Evolutionary conservation across 2,329 filamentous ascomycete species (phyloP), one percentile per base, ranked within the genome.

Genomic region (Dactylellina drechsleri): DNA sequence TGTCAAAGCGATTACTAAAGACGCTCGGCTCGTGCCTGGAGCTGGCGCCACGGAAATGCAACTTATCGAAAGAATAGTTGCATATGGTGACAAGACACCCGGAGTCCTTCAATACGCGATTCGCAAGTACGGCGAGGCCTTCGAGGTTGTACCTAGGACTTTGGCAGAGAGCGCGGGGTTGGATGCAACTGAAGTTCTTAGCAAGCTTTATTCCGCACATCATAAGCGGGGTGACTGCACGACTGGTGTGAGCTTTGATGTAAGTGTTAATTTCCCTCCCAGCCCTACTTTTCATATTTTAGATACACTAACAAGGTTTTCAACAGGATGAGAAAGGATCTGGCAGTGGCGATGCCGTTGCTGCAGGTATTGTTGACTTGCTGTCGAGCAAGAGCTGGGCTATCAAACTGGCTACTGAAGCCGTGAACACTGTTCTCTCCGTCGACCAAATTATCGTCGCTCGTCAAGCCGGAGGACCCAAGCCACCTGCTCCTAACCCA

Each of bases 381-480:
- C 87, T 98, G 84, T 89, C 93, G 76, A 89, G 91, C 78, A 99
- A 99, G 87, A 90, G 89, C 81, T 98, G 93, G 94, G 95, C 95
- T 54, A 97, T 99, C 83, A 95, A 95, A 85, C 86, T 99, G 77
- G 96, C 95, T 43, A 97, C 94, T 23, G 95, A 99, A 84, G 91
- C 95, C 47, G 94, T 93, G 62, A 88, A 95, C 80, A 99, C 95
- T 56, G 91, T 99, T 31, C 85, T 99, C 77, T 96, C 93, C 56
- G 95, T 99, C 45, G 95, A 99, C 83, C 96, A 99, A 85, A 99
- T 99, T 81, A 99, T 99, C 81, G 95, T 99, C 70, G 93, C 96
- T 77, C 89, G 94, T 84, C 95, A 98, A 85, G 95, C 96, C 56
- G 95, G 95, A 81, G 95, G 76, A 43, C 95, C 96, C 20, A 99